phyloP scores from a whole-genome alignment of 2,329 filamentous ascomycete genomes.

The Fusarium stilboides region DNA sequence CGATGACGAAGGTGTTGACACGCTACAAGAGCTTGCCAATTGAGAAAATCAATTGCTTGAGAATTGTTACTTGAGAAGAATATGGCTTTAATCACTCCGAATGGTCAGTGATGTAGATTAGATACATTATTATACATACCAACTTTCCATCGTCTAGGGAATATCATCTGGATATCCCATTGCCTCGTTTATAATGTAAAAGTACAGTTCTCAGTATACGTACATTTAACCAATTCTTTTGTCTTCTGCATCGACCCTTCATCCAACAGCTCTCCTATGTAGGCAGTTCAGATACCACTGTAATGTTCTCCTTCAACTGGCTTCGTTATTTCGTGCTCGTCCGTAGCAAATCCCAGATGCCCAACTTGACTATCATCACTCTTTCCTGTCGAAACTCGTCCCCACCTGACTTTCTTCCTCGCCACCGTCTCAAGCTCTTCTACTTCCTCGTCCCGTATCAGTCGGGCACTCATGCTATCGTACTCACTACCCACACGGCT shows the following conservation, averaged over 20 bases:
- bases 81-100: too few species aligned
- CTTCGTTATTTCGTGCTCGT: conserved; percentile 23
- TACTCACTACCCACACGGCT: not conserved
- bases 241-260: not conserved
- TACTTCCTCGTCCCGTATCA: conserved; percentile 15
- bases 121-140: too few species aligned
- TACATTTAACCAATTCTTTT: not conserved
- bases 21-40: too few species aligned
- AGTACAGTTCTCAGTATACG: too few species aligned
- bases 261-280: not conserved
- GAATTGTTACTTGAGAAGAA: too few species aligned
- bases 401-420: conserved; percentile 11
- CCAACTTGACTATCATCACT: conserved; percentile 23
- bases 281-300: conserved; percentile 12
- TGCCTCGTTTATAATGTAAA: too few species aligned
- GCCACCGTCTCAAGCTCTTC: conserved; percentile 9
- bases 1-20: conserved; percentile 57
- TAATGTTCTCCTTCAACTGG: conserved; percentile 38
- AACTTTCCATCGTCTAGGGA: too few species aligned
- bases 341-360: conserved; percentile 38
- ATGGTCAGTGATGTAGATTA: too few species aligned
- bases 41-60: too few species aligned
- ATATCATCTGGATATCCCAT: too few species aligned
- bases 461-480: not conserved
- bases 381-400: conserved; percentile 16